phyloP scores from a whole-genome alignment of 345 rosid species.

The Eutrema yunnanense region DNA sequence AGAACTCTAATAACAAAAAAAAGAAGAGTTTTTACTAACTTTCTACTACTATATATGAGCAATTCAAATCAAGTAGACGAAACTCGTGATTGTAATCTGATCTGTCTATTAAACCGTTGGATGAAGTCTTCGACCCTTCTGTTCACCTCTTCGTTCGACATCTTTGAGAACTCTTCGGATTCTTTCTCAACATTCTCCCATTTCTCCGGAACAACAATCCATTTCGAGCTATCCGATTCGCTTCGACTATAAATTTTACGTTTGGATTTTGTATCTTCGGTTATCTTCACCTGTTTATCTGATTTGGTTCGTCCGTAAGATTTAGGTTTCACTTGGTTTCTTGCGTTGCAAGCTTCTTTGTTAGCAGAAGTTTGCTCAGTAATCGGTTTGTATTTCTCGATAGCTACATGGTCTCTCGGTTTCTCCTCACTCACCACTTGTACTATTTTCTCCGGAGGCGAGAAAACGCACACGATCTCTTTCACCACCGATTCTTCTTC shows the following conservation, averaged over 20 bases:
- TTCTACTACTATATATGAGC: neutral
- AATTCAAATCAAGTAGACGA: conserved; percentile 10
- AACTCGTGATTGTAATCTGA: conserved; percentile 41
- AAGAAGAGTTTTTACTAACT: neutral
- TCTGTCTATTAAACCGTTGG: conserved; percentile 47
- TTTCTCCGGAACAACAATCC: conserved; percentile 27
- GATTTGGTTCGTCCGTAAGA: conserved; percentile 36
- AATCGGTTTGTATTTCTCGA: neutral
- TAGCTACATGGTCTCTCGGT: conserved; percentile 4
- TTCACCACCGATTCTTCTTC: neutral
- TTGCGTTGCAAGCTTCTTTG: conserved; percentile 5
- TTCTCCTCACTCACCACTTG: conserved; percentile 18
- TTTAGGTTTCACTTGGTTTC: neutral
- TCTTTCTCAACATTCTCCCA: conserved; percentile 30
- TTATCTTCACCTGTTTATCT: conserved; percentile 16
- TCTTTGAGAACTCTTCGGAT: conserved; percentile 45
- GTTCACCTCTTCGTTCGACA: conserved; percentile 77
- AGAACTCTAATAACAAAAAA: neutral
- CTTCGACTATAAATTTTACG: conserved; percentile 17
- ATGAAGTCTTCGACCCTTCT: conserved; percentile 72
- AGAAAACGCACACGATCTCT: neutral
- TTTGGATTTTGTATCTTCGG: neutral
- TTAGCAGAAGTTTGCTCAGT: neutral
- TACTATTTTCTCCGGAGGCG: conserved; percentile 15
- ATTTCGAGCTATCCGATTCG: conserved; percentile 27